Percentiles rank a stretch among this genome's conserved stretches.
Conservation (phyloP, 2,329 filamentous ascomycete species). For the Scedosporium boydii region DNA sequence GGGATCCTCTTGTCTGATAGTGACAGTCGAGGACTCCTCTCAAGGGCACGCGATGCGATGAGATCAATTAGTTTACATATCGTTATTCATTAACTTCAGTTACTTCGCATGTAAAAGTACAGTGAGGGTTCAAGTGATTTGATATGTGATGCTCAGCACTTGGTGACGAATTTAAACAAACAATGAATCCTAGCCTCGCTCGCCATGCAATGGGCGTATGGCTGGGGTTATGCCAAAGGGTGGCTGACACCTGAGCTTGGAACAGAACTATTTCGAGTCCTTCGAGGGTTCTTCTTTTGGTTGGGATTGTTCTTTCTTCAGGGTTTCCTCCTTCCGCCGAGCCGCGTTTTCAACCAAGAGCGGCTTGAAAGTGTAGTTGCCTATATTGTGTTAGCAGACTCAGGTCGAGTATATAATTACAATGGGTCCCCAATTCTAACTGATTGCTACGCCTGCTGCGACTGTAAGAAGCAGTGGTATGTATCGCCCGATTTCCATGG, state of each 20-base stretch:
- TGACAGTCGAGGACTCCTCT: too few relatives aligned
- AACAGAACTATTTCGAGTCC: background rate
- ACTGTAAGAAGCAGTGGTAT: slow-evolving; percentile 1
- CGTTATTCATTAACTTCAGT: too few relatives aligned
- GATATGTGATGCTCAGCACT: too few relatives aligned
- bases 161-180: too few relatives aligned
- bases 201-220: too few relatives aligned
- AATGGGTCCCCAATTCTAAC: background rate
- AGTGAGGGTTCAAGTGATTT: too few relatives aligned
- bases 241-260: too few relatives aligned
- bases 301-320: background rate
- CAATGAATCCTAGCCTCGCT: too few relatives aligned
- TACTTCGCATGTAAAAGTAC: too few relatives aligned
- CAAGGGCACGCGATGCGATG: too few relatives aligned
- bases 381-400: background rate
- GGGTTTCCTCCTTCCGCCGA: background rate
- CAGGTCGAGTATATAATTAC: background rate
- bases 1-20: too few relatives aligned
- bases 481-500: slow-evolving; percentile 4
- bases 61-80: too few relatives aligned
- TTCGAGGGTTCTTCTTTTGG: background rate
- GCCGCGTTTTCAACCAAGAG: slow-evolving; percentile 2
- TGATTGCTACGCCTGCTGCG: slow-evolving; percentile 2
- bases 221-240: background rate
- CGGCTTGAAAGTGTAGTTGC: slow-evolving; percentile 7